These are phyloP conservation scores for Dactylellina sp. DNA, from an alignment of 2,329 filamentous ascomycete species.

Conservation along the genomic window DNA sequence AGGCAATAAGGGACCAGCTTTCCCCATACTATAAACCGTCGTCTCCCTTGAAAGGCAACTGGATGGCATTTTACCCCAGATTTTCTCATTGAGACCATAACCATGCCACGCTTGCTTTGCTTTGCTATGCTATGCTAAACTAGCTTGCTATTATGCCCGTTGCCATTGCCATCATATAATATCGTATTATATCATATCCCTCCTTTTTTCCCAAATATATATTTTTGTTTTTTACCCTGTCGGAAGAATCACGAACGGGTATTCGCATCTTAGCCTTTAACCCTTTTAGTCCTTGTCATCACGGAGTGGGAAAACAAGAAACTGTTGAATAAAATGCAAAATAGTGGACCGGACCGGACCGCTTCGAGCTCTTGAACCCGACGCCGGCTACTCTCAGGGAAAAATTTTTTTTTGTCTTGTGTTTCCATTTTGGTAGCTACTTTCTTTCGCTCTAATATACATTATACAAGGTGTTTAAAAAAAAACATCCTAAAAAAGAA, in stretches of 20 bases:
- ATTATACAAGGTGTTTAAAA: constrained; percentile 24
- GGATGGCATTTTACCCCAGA: constrained; percentile 20
- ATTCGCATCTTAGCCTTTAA: background rate
- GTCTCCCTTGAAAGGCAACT: constrained; percentile 11
- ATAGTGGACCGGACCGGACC: no score
- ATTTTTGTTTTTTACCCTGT: background rate
- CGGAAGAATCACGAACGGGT: background rate
- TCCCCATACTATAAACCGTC: constrained; percentile 16
- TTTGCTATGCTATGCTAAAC: no score
- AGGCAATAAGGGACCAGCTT: constrained; percentile 13
- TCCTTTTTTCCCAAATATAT: no score
- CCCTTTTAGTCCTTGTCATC: background rate
- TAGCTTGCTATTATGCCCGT: no score
- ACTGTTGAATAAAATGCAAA: no score
- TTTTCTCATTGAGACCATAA: constrained; percentile 7
- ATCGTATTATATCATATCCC: no score
- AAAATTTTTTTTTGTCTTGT: constrained; percentile 18
- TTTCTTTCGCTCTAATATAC: constrained; percentile 35
- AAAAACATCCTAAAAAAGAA: no score
- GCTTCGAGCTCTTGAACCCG: constrained; percentile 14
- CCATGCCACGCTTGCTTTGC: no score
- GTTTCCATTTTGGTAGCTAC: constrained; percentile 31
- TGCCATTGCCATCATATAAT: constrained; percentile 18
- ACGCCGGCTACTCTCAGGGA: background rate
- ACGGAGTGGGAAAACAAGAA: no score